phyloP scores from a whole-genome alignment of 352 stramenopile genomes.

The Globisporangium cederbergense region DNA sequence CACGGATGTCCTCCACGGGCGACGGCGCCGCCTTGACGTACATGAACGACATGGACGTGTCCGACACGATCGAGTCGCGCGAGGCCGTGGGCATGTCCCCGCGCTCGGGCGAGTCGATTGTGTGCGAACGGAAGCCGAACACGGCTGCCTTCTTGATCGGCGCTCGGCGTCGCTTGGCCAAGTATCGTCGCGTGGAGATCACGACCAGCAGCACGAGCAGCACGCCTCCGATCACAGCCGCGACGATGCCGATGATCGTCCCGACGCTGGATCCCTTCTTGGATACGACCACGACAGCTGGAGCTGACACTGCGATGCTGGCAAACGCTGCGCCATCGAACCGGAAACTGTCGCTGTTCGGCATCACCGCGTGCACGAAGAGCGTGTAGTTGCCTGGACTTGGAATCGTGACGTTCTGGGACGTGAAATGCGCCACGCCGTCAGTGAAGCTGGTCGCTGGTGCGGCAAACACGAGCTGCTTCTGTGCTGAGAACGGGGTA shows the following conservation, averaged over 20 bases:
- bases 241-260: constrained; percentile 32
- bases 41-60: constrained; percentile 48
- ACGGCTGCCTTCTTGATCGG: constrained; percentile 26
- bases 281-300: constrained; percentile 7
- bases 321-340: constrained; percentile 43
- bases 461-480: constrained; percentile 28
- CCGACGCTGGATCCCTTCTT: constrained; percentile 22
- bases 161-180: constrained; percentile 5
- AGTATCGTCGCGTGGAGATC: constrained; percentile 22
- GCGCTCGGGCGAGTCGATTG: constrained; percentile 27
- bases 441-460: constrained; percentile 33
- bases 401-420: constrained; percentile 29
- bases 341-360: constrained; percentile 38
- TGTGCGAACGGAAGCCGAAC: constrained; percentile 40
- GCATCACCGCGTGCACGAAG: constrained; percentile 39
- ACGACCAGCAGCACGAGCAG: constrained; percentile 28
- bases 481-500: constrained; percentile 38
- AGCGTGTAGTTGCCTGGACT: constrained; percentile 43
- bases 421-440: constrained; percentile 22
- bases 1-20: constrained; percentile 29
- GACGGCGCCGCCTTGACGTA: constrained; percentile 45
- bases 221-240: constrained; percentile 27
- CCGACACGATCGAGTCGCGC: constrained; percentile 29
- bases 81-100: constrained; percentile 36
- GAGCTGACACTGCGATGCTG: constrained; percentile 26